These are phyloP conservation scores for Fusarium redolens DNA, from an alignment of 2,329 filamentous ascomycete genomes.

Conservation along the genomic window DNA sequence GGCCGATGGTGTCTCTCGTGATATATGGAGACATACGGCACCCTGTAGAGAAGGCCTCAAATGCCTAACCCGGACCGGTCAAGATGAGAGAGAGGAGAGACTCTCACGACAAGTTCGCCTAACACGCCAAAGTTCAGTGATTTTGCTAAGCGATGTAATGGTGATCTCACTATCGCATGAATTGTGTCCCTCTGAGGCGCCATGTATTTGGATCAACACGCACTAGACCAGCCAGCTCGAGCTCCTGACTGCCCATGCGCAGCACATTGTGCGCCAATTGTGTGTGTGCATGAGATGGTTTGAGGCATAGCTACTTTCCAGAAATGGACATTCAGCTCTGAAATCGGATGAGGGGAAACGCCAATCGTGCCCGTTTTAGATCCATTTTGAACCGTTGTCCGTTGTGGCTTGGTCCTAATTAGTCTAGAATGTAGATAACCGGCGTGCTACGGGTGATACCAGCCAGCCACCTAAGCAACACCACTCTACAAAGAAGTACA, in stretches of 20 bases:
- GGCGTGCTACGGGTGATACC: neutral
- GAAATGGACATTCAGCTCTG: neutral
- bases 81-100: neutral
- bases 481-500: too few species aligned
- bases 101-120: neutral
- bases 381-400: neutral
- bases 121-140: too few species aligned
- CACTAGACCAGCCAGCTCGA: neutral
- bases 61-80: accelerated
- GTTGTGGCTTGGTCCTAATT: neutral
- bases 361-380: neutral
- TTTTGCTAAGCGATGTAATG: neutral
- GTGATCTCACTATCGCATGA: neutral
- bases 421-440: neutral
- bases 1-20: neutral
- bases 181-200: neutral
- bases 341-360: neutral
- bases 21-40: neutral
- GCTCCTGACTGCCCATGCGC: neutral
- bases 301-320: neutral
- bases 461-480: neutral
- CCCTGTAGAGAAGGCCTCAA: neutral
- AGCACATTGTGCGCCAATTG: neutral
- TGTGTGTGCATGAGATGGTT: neutral
- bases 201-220: accelerated